These are phyloP conservation scores for Lodderomyces pseudojiufengensis DNA, from an alignment of 1,139 yeast species.

Conservation along the genomic window DNA sequence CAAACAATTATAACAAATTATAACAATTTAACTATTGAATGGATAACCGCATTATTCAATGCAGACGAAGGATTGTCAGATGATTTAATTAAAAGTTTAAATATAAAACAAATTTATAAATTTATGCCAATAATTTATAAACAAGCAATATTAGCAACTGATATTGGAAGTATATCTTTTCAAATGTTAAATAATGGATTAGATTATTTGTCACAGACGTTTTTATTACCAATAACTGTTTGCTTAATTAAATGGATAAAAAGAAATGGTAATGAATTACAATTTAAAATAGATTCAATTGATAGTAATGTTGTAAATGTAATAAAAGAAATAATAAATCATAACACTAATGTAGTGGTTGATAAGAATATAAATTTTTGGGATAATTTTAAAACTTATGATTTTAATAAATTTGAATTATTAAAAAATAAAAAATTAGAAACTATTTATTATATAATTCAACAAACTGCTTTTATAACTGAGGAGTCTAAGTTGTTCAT, in stretches of 20 bases:
- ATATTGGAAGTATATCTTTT: conserved; percentile 44
- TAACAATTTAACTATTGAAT: conserved; percentile 56
- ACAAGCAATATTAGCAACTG: conserved; percentile 66
- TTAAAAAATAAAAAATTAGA: conserved; percentile 12
- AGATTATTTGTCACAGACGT: conserved; percentile 43
- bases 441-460: conserved; percentile 15
- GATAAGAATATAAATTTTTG: conserved; percentile 8
- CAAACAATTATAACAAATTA: conserved; percentile 31
- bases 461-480: conserved; percentile 11
- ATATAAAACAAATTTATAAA: conserved; percentile 64
- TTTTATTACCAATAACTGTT: conserved; percentile 38
- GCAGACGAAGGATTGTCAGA: conserved; percentile 76
- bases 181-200: conserved; percentile 37
- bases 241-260: conserved; percentile 35
- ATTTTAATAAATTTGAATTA: conserved; percentile 6
- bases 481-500: conserved; percentile 29
- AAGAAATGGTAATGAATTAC: conserved; percentile 11
- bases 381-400: conserved; percentile 9
- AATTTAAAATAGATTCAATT: too few relatives aligned
- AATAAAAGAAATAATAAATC: not conserved
- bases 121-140: conserved; percentile 71
- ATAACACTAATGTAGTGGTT: not conserved
- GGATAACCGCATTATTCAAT: conserved; percentile 81
- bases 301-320: too few relatives aligned
- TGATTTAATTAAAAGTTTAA: conserved; percentile 64